Base-by-base conservation (phyloP, 78 protist species). In the Thecamonas trahens region DNA sequence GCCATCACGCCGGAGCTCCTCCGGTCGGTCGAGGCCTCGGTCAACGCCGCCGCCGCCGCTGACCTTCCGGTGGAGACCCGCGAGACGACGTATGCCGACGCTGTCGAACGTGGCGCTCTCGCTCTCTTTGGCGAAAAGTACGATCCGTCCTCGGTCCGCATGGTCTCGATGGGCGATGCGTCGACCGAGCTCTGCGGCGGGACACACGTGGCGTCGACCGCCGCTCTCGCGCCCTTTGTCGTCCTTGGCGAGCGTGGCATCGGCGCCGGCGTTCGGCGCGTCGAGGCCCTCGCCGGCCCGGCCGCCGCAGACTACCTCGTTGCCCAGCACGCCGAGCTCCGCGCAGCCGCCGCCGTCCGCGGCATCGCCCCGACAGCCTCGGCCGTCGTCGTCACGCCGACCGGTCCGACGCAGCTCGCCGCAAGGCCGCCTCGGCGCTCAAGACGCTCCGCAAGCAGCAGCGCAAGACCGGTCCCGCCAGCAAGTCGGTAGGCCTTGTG, bases 141-240 rank as follows among this genome's bases (percentile, higher is more conserved):
- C 45, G 54, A n/a, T n/a, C n/a, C n/a, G 7, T 49, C 7, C 32
- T 9, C 8, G 2, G 77, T 72, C 55, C 77, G 77, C 52, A 62
- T 61, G 31, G 67, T 61, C 32, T 1, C 5, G 44, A 22, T 54
- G 8, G 58, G 9, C 50, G 50, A 60, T 7, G 44, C 44, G 17
- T 42, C 60, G 24, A 7, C 50, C 5, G 77, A 72, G 62, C 59
- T 72, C 8, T 72, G 77, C 34, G 77, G 77, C 8, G 77, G 77
- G 24, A 59, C 71, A 0, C 77, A 72, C 69, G 70, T 61, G 39
- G 38, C 1, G 11, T 26, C 18, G 28, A 45, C 64, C 13, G 29
- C 6, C 15, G 38, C 49, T 2, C 9, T 57, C 32, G 11, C 1
- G 7, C 68, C 68, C 47, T 60, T 71, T 6, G 28, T 22, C n/a